Evolutionary conservation across 2,329 filamentous ascomycete species (phyloP).

Genomic region (Drechslerella stenobrocha): DNA sequence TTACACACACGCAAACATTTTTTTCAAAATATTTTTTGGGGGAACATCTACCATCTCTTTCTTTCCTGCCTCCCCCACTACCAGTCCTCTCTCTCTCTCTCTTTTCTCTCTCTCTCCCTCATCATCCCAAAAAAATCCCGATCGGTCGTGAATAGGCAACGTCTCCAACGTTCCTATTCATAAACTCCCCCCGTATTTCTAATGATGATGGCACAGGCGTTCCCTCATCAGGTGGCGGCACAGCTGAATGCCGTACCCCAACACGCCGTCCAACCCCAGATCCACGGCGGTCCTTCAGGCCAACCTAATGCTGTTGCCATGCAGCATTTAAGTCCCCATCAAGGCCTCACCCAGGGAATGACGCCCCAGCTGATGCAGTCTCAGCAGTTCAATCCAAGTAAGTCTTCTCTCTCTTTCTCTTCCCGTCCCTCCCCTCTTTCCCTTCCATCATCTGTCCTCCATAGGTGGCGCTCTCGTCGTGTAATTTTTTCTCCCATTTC

Average conservation of each 20-base stretch:
- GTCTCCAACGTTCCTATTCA: constrained; percentile 40
- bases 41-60: constrained; percentile 3
- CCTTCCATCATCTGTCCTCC: not conserved
- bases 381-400: constrained; percentile 39
- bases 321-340: constrained; percentile 52
- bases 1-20: constrained; percentile 18
- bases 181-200: constrained; percentile 20
- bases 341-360: constrained; percentile 41
- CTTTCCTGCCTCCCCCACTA: not conserved
- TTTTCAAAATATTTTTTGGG: not conserved
- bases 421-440: not conserved
- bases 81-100: constrained; percentile 6
- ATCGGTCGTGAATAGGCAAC: constrained; percentile 46
- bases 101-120: constrained; percentile 15
- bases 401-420: constrained; percentile 3
- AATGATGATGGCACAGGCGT: constrained; percentile 52
- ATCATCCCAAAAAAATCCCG: constrained; percentile 4
- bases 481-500: constrained; percentile 30
- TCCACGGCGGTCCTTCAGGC: constrained; percentile 52
- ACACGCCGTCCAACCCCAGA: constrained; percentile 52
- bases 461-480: constrained; percentile 38
- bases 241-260: constrained; percentile 52
- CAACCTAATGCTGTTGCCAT: constrained; percentile 51
- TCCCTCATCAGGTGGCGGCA: constrained; percentile 49
- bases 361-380: constrained; percentile 38